A percentile compares a stretch with the other conserved stretches of the same genome.
Evolutionary conservation across 2,329 filamentous ascomycete genomes (phyloP).

Genomic region (Neurospora sp.): DNA sequence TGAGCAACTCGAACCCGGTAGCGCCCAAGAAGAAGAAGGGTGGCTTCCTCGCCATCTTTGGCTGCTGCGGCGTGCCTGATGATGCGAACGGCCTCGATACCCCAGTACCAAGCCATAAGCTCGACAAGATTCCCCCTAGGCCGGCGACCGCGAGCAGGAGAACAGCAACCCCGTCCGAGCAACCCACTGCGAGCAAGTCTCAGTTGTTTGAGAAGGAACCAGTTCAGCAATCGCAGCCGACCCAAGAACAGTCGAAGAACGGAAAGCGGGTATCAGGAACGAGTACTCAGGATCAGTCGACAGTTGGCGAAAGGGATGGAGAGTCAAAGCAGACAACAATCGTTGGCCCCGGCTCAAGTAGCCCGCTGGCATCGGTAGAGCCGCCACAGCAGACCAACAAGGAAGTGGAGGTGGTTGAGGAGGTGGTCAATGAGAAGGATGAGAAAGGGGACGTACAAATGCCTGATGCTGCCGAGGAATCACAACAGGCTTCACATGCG

Average conservation of each 20-base stretch:
- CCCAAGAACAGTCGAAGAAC: constrained; percentile 28
- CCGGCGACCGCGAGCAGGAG: constrained; percentile 45
- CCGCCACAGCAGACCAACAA: constrained; percentile 22
- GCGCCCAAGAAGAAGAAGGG: constrained; percentile 47
- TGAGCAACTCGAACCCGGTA: constrained; percentile 39
- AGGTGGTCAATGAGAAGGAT: constrained; percentile 25
- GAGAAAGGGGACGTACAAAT: constrained; percentile 58
- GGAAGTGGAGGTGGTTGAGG: constrained; percentile 17
- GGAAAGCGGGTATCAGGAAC: constrained; percentile 35
- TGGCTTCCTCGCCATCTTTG: constrained; percentile 51
- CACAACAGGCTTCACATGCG: constrained; percentile 32
- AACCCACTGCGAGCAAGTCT: constrained; percentile 31
- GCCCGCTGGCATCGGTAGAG: constrained; percentile 33
- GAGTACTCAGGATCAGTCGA: constrained; percentile 37
- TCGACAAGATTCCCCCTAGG: constrained; percentile 45
- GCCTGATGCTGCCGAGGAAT: constrained; percentile 48
- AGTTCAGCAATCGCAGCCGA: constrained; percentile 23
- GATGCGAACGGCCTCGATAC: constrained; percentile 44
- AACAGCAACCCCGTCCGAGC: constrained; percentile 42
- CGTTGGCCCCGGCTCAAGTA: constrained; percentile 19
- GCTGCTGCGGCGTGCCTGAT: constrained; percentile 58
- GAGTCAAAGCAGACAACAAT: constrained; percentile 38
- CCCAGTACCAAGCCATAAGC: constrained; percentile 43
- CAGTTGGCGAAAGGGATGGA: constrained; percentile 29
- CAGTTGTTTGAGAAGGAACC: constrained; percentile 41